Percentiles rank a stretch among this genome's conserved stretches.
Evolutionary conservation across 2,329 filamentous ascomycete genomes (phyloP).

Genomic region (Drechmeria coniospora): DNA sequence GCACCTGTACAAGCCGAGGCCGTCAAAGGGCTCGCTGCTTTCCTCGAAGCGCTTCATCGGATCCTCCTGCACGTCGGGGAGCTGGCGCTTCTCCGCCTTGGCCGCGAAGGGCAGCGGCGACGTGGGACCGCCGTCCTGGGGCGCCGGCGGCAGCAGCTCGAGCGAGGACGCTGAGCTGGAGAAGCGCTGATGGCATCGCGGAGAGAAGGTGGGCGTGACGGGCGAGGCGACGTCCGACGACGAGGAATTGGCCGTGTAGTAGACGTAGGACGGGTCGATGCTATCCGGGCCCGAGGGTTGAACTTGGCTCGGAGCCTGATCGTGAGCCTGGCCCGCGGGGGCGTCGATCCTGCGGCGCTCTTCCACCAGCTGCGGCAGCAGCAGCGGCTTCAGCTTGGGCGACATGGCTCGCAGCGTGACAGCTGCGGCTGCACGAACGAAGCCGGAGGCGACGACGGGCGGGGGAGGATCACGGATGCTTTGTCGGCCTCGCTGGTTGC

Average conservation of each 20-base stretch:
- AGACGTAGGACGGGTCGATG: constrained; percentile 22
- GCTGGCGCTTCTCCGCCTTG: constrained; percentile 46
- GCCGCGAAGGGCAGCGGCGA: constrained; percentile 16
- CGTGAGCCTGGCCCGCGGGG: constrained; percentile 3
- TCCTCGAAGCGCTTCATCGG: constrained; percentile 53
- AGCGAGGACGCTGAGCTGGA: constrained; percentile 69
- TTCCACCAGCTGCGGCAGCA: constrained; percentile 38
- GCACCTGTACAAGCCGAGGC: constrained; percentile 45
- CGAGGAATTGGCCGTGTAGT: constrained; percentile 36
- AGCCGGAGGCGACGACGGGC: constrained; percentile 1
- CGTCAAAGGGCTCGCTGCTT: constrained; percentile 12
- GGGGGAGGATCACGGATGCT: not conserved
- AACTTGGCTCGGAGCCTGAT: constrained; percentile 14
- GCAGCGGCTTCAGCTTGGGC: constrained; percentile 34
- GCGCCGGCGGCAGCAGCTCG: constrained; percentile 40
- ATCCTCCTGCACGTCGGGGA: constrained; percentile 79
- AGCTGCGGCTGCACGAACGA: constrained; percentile 1
- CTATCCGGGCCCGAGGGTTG: constrained; percentile 18
- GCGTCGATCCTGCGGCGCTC: constrained; percentile 28
- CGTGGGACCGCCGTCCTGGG: constrained; percentile 8
- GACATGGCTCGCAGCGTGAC: constrained; percentile 20
- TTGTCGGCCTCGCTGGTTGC: not conserved
- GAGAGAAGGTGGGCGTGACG: constrained; percentile 53
- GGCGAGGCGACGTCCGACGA: constrained; percentile 55
- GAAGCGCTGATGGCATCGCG: constrained; percentile 47